Base-by-base conservation (phyloP, 2,329 filamentous ascomycete genomes). In the Didymella lethalis region DNA sequence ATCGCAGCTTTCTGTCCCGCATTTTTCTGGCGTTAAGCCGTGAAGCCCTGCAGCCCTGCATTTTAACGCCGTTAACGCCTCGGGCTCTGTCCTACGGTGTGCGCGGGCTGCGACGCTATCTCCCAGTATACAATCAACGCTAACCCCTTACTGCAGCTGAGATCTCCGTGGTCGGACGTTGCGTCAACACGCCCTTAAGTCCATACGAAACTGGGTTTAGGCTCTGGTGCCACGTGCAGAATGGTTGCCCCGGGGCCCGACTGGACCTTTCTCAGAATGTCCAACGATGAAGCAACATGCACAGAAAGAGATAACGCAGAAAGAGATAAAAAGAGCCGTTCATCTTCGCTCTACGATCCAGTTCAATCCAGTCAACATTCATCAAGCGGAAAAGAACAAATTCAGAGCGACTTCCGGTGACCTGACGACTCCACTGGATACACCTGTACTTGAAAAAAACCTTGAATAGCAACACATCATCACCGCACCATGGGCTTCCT, bases 151-250 rank as follows among this genome's bases (percentile, higher is more conserved):
- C 36, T 38, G 38, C 49, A 38, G 55, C 44, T 26, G 36, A 29
- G 44, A 53, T 52, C 23, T 45, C 34, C 48, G 44, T 31, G 16
- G 12, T 36, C 44, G 55, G 20, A 20, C 31, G 23, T 52, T 51
- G 44, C 54, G 54, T 52, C 44, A 48, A 25, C 23, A 12, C 8
- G 12, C 40, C 45, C 6, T n/a, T 12, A 26, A 10, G 20, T 20
- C 3, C 14, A 53, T 48, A 58, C 55, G 55, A 58, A 45, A 16
- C 45, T 23, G 45, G 55, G 55, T 53, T 53, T 58, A 58, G 55
- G 43, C 43, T 26, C 47, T 12, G 45, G 44, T 20, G 29, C 25
- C 29, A 44, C 29, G 36, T 40, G 48, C 23, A 43, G 23, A 26
- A 40, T 20, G 18, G 36, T 40, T 40, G 38, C 38, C 18, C 38